Base-by-base conservation (phyloP, 1,139 yeast genomes). In the Spathaspora sp. region DNA sequence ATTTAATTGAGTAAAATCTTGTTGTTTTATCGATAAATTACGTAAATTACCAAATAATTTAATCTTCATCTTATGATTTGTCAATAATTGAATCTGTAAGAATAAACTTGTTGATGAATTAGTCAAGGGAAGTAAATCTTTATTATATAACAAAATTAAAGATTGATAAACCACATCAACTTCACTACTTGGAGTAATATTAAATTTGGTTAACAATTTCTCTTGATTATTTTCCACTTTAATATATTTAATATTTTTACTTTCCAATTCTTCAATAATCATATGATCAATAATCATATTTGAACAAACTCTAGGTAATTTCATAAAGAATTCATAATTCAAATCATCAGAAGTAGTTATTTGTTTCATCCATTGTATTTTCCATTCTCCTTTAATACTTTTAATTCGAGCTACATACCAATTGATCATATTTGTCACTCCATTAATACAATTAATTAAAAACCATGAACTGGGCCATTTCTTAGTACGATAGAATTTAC, bases 391-490 rank as follows among this genome's bases (percentile, higher is more conserved):
- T 48, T 77, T 73, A 5, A 75, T 64, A 1, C 86, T 78, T 52
- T 74, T 76, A 41, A 84, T 76, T 47, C 85, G 73, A 5, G 88
- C 82, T 26, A 85, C 86, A 77, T 83, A 85, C 72, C 88, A 78
- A 46, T 74, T 71, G 7, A 81, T 67, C 15, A 73, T 71, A 1
- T 80, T 70, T 36, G 68, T 75, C 46, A 71, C 64, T 38, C 82
- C 75, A 63, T 70, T 60, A 3, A 76, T 63, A 44, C 75, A 65
- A 42, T 67, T 70, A 4, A 83, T 75, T 43, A 86, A 63, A 59
- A 82, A 82, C 91, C 91, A 86, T 47, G 83, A 80, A 2, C 81
- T 67, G 0, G 90, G 89, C 91, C 91, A 86, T 49, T 78, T 83
- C 45, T 78, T 78, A 44, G 86, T 70, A 18, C 87, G 72, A 58